A percentile compares a stretch with the other conserved stretches of the same genome.
Evolutionary conservation across 1,284 basidiomycete species (phyloP).

Genomic region (Sanguinoderma infundibulare): DNA sequence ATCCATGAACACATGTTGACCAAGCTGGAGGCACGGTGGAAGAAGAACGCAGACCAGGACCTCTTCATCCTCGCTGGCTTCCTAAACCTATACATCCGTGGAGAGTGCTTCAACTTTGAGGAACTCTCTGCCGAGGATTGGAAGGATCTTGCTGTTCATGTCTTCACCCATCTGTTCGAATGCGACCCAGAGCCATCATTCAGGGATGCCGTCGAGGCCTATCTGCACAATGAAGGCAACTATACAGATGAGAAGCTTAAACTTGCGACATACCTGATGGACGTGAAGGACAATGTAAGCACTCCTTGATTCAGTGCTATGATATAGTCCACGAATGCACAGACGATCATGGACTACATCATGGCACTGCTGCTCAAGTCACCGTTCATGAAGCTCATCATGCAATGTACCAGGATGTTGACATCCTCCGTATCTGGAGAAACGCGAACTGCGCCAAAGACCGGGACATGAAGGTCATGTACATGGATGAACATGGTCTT

Average conservation of each 20-base stretch:
- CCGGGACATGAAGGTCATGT: not conserved
- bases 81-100: constrained; percentile 11
- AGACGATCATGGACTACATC: constrained; percentile 92
- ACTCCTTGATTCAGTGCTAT: too few species aligned
- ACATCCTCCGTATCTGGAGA: constrained; percentile 4
- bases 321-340: constrained; percentile 86
- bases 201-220: not conserved
- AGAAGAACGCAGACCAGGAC: constrained; percentile 9
- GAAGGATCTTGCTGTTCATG: not conserved
- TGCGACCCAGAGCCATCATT: not conserved
- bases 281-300: not conserved
- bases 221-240: not conserved
- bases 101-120: constrained; percentile 4
- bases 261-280: not conserved
- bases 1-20: not conserved
- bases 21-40: constrained; percentile 1
- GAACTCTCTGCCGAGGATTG: not conserved
- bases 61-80: constrained; percentile 7
- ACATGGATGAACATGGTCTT: constrained; percentile 15
- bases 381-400: constrained; percentile 38
- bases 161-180: not conserved
- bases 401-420: not conserved
- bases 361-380: constrained; percentile 89
- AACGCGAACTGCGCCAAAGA: not conserved
- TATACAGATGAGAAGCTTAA: not conserved